A percentile compares a stretch with the other conserved stretches of the same genome.
phyloP scores from a whole-genome alignment of 306 rosid species.

The Vigna trinervia region DNA sequence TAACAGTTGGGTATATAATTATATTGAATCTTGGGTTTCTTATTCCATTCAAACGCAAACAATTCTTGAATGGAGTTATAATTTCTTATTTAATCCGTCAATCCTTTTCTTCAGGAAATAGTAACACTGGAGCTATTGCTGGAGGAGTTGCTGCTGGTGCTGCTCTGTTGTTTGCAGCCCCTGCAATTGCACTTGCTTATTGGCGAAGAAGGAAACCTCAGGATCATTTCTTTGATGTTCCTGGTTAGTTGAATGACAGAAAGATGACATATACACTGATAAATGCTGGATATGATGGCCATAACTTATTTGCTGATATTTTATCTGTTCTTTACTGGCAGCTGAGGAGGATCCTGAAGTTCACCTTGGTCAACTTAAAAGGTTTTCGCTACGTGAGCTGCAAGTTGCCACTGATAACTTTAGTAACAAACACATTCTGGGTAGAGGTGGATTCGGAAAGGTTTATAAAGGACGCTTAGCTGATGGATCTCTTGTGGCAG shows the following conservation, averaged over 20 bases:
- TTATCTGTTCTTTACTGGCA: slow-evolving; percentile 48
- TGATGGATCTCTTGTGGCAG: slow-evolving; percentile 93
- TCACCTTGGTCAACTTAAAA: slow-evolving; percentile 90
- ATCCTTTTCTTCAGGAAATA: slow-evolving; percentile 56
- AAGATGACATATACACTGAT: slow-evolving; percentile 11
- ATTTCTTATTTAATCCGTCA: slow-evolving; percentile 26
- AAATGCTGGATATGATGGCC: slow-evolving; percentile 20
- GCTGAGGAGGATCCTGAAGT: slow-evolving; percentile 99
- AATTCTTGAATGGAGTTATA: slow-evolving; percentile 35
- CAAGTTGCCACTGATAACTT: slow-evolving; percentile 93
- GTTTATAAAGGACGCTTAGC: slow-evolving; percentile 95
- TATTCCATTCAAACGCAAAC: slow-evolving; percentile 31
- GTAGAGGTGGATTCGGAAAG: slow-evolving; percentile 96
- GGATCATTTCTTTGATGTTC: slow-evolving; percentile 92
- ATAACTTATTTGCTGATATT: slow-evolving; percentile 28
- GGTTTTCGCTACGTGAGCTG: slow-evolving; percentile 90
- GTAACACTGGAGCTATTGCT: slow-evolving; percentile 84
- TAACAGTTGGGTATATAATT: slow-evolving; percentile 5
- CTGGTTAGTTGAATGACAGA: slow-evolving; percentile 70
- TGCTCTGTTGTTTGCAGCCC: slow-evolving; percentile 87
- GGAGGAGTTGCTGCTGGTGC: slow-evolving; percentile 99
- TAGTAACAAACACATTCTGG: slow-evolving; percentile 79
- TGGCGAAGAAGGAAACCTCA: slow-evolving; percentile 79
- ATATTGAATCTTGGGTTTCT: slow-evolving; percentile 15
- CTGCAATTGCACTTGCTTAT: slow-evolving; percentile 89